These are phyloP conservation scores for Wickerhamomyces mucosus DNA, from an alignment of 805 yeast genomes.

Conservation along the genomic window DNA sequence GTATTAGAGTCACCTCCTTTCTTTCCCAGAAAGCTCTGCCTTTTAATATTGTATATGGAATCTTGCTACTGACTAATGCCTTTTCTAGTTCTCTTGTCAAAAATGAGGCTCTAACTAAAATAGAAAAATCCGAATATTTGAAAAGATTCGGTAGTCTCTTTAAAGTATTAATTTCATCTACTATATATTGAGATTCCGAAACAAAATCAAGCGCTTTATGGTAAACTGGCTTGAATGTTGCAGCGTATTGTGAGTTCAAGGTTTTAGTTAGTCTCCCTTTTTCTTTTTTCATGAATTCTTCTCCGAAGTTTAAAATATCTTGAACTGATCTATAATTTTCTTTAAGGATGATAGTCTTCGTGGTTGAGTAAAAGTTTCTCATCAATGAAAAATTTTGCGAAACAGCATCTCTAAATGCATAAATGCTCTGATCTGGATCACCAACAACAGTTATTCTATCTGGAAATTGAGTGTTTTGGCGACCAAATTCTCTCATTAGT, in stretches of 20 bases:
- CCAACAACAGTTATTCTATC: constrained; percentile 82
- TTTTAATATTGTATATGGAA: constrained; percentile 61
- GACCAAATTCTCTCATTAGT: constrained; percentile 46
- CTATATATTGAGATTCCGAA: constrained; percentile 52
- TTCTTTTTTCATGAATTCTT: constrained; percentile 55
- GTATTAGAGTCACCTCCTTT: constrained; percentile 51
- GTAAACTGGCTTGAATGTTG: constrained; percentile 38
- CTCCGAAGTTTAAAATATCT: constrained; percentile 56
- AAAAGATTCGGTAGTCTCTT: constrained; percentile 34
- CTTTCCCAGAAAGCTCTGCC: constrained; percentile 79
- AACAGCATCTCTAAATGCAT: constrained; percentile 78
- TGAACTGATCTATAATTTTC: constrained; percentile 79
- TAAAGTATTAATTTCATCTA: constrained; percentile 42
- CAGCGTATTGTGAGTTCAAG: constrained; percentile 36
- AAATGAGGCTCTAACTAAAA: constrained; percentile 57
- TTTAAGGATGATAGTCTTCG: constrained; percentile 34
- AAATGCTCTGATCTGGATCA: constrained; percentile 93
- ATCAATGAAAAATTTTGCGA: constrained; percentile 54
- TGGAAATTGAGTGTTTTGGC: constrained; percentile 27
- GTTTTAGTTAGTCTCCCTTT: constrained; percentile 31
- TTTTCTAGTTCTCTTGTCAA: constrained; percentile 58
- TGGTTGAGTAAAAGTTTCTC: constrained; percentile 30
- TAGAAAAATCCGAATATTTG: constrained; percentile 53
- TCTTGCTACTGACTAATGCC: constrained; percentile 40
- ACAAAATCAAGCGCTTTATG: constrained; percentile 29